Base-by-base conservation (phyloP, 2,329 filamentous ascomycete genomes). In the Colletotrichum australisinense region DNA sequence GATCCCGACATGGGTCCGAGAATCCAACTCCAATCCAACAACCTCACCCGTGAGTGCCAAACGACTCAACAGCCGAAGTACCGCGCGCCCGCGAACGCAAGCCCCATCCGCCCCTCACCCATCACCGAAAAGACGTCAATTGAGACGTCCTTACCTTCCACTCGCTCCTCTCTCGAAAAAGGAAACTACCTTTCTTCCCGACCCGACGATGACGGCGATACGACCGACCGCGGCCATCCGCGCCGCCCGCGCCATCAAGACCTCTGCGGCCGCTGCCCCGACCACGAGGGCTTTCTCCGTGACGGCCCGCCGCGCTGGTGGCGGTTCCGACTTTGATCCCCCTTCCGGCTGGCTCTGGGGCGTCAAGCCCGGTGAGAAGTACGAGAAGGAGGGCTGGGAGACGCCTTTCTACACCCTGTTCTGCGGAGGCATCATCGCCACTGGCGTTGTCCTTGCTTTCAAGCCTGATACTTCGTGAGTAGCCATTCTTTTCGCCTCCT, bases 401-500 rank as follows among this genome's bases (percentile, higher is more conserved):
- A 91, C 88, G 77, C 85, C 95, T 69, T 95, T 93, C 87, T 93
- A 93, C 82, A 94, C 94, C 82, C 95, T 95, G 63, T 95, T 97
- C 84, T 93, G 92, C 82, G 94, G 94, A 67, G 93, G 92, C 80
- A 85, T 97, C 80, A 85, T 91, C 32, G 87, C 95, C 76, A 93
- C 92, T 67, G 91, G 90, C 74, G 88, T 98, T 76, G 94, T 93
- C 76, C 95, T 98, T 86, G 95, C 94, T 75, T 98, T 97, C 83
- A 98, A 98, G 92, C 97, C 97, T 66, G 97, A 99, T 89, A 98
- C 96, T 76, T 97, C 95, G 97, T 99, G 89, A 87, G 95, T 95
- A 74, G 63, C 38, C 28, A 35, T 24, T 19, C 22, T 46, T 58
- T 35, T 22, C 22, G 32, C 24, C 4, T 14, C 22, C 28, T 16